A percentile compares a stretch with the other conserved stretches of the same genome.
phyloP scores from a whole-genome alignment of 176 grass and related monocot species.

The Chrysopogon serrulatus region DNA sequence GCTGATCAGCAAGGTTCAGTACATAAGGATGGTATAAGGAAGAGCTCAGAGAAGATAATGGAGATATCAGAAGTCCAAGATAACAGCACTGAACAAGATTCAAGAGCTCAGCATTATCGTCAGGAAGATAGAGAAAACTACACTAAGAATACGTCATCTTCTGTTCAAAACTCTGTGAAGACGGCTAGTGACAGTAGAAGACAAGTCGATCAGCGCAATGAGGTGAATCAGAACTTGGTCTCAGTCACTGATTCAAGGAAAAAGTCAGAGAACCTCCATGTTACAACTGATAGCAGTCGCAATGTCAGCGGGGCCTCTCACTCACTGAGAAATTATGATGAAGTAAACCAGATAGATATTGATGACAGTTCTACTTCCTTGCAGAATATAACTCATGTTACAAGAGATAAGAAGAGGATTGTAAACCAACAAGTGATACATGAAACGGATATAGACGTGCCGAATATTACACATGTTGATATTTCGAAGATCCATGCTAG shows the following conservation, averaged over 20 bases:
- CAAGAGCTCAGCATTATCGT: slow-evolving; percentile 14
- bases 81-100: slow-evolving; percentile 26
- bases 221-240: slow-evolving; percentile 38
- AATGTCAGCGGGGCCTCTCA: slow-evolving; percentile 31
- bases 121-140: slow-evolving; percentile 37
- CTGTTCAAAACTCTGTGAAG: slow-evolving; percentile 45
- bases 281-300: slow-evolving; percentile 25
- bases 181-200: slow-evolving; percentile 36
- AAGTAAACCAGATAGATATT: slow-evolving; percentile 34
- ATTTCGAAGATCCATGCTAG: slow-evolving; percentile 34
- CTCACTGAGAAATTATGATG: slow-evolving; percentile 36
- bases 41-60: slow-evolving; percentile 21
- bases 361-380: slow-evolving; percentile 32
- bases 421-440: slow-evolving; percentile 54
- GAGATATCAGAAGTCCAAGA: slow-evolving; percentile 32
- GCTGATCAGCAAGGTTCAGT: slow-evolving; percentile 10
- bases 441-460: slow-evolving; percentile 46
- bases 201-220: slow-evolving; percentile 26
- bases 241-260: slow-evolving; percentile 21
- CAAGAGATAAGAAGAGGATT: slow-evolving; percentile 55
- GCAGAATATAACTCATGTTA: slow-evolving; percentile 51
- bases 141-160: slow-evolving; percentile 30
- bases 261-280: slow-evolving; percentile 26
- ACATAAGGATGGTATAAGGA: slow-evolving; percentile 24
- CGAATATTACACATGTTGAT: slow-evolving; percentile 46